Evolutionary conservation across 495 filamentous ascomycete genomes (phyloP).

Genomic region (Xylaria sp.): DNA sequence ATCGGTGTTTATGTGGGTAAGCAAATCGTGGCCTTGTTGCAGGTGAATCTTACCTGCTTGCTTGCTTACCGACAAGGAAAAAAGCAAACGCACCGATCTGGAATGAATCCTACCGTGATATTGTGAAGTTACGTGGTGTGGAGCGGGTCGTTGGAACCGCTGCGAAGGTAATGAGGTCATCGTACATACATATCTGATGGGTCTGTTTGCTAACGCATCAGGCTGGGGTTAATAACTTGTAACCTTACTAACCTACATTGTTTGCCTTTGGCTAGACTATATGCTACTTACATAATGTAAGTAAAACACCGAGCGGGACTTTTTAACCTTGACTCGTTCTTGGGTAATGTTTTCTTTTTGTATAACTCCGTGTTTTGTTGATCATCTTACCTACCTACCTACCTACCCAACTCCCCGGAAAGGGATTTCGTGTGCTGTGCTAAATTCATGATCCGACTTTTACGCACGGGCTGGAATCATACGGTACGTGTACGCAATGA

Average conservation of each 20-base stretch:
- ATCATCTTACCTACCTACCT: too few species aligned
- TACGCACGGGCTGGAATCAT: neutral
- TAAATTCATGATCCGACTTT: neutral
- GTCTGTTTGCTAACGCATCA: too few species aligned
- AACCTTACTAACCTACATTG: too few species aligned
- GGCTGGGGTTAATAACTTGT: neutral
- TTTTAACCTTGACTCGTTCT: neutral
- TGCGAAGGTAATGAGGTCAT: slow-evolving; percentile 6
- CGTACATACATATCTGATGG: too few species aligned
- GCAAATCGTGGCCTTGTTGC: neutral
- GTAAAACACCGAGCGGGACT: neutral
- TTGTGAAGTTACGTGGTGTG: neutral
- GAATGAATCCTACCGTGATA: neutral
- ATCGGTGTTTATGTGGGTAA: neutral
- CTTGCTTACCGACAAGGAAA: neutral
- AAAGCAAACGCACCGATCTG: neutral
- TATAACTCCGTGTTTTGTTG: too few species aligned
- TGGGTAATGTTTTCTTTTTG: neutral
- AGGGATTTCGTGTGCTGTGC: too few species aligned
- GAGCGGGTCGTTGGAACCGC: neutral
- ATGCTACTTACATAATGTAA: too few species aligned
- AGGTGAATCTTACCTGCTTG: neutral
- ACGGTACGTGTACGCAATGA: too few species aligned
- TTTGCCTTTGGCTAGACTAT: too few species aligned
- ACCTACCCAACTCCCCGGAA: too few species aligned